Conservation (phyloP, 2,329 filamentous ascomycete species). For the Coniochaeta sp. region DNA sequence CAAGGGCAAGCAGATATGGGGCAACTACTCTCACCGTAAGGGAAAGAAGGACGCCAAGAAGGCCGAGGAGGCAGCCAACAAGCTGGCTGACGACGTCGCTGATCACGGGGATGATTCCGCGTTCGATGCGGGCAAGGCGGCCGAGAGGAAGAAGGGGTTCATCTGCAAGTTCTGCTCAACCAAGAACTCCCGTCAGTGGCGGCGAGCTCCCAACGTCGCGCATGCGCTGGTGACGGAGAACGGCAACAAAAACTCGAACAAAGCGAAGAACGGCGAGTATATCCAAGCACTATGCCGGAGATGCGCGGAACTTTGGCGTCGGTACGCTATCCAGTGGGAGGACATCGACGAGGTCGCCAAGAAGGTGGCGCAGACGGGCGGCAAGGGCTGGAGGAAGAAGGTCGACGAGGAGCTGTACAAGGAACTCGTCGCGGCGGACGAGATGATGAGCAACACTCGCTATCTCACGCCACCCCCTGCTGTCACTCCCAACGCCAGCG, state of each 20-base stretch:
- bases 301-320: slow-evolving; percentile 89
- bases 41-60: slow-evolving; percentile 81
- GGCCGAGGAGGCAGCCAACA: slow-evolving; percentile 62
- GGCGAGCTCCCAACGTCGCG: slow-evolving; percentile 73
- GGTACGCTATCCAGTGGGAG: slow-evolving; percentile 94
- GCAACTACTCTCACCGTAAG: slow-evolving; percentile 78
- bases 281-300: slow-evolving; percentile 81
- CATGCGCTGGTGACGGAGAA: slow-evolving; percentile 59
- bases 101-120: slow-evolving; percentile 92
- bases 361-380: slow-evolving; percentile 73
- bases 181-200: slow-evolving; percentile 79
- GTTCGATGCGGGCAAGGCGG: slow-evolving; percentile 83
- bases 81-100: slow-evolving; percentile 85
- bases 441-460: slow-evolving; percentile 43
- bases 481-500: slow-evolving; percentile 23
- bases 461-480: slow-evolving; percentile 28
- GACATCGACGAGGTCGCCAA: slow-evolving; percentile 85
- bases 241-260: slow-evolving; percentile 57
- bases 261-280: slow-evolving; percentile 70
- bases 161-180: slow-evolving; percentile 89
- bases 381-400: slow-evolving; percentile 77
- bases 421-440: slow-evolving; percentile 60
- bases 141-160: slow-evolving; percentile 72
- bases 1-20: slow-evolving; percentile 82
- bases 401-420: slow-evolving; percentile 87